These are phyloP conservation scores for Bertia moriformis DNA, from an alignment of 2,329 filamentous ascomycete species.

Conservation along the genomic window DNA sequence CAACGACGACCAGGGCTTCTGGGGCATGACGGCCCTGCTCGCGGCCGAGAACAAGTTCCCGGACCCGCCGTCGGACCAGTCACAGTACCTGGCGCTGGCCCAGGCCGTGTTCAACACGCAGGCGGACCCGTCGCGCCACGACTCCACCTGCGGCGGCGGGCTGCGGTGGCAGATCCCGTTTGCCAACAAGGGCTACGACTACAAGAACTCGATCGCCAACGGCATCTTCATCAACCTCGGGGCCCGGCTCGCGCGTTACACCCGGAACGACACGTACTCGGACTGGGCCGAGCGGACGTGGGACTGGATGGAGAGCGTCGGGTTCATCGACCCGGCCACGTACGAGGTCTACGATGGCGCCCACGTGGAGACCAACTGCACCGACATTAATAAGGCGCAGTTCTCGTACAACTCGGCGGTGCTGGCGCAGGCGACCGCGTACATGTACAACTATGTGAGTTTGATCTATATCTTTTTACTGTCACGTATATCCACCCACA, in stretches of 20 bases:
- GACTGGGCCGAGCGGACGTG: conserved; percentile 46
- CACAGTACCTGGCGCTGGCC: conserved; percentile 50
- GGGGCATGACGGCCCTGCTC: conserved; percentile 53
- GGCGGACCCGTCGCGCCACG: conserved; percentile 46
- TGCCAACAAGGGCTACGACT: conserved; percentile 62
- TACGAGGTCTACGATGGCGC: conserved; percentile 54
- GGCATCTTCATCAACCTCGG: conserved; percentile 50
- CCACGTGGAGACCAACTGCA: conserved; percentile 41
- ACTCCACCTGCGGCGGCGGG: conserved; percentile 49
- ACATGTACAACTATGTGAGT: conserved; percentile 53
- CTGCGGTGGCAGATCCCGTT: conserved; percentile 66
- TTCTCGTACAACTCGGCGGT: conserved; percentile 56
- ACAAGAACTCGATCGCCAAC: conserved; percentile 55
- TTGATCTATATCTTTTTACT: not conserved
- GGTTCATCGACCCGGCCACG: conserved; percentile 41
- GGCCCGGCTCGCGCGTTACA: conserved; percentile 59
- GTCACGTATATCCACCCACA: conserved; percentile 1
- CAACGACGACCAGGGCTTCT: conserved; percentile 60
- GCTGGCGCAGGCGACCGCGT: conserved; percentile 46
- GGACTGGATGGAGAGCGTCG: conserved; percentile 40
- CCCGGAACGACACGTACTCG: conserved; percentile 48
- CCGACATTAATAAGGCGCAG: conserved; percentile 42
- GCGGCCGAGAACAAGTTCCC: conserved; percentile 52
- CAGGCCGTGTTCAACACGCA: conserved; percentile 57
- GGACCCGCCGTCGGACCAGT: conserved; percentile 34